These are phyloP conservation scores for Amylostereum areolatum DNA, from an alignment of 1,284 basidiomycete species.

Conservation along the genomic window DNA sequence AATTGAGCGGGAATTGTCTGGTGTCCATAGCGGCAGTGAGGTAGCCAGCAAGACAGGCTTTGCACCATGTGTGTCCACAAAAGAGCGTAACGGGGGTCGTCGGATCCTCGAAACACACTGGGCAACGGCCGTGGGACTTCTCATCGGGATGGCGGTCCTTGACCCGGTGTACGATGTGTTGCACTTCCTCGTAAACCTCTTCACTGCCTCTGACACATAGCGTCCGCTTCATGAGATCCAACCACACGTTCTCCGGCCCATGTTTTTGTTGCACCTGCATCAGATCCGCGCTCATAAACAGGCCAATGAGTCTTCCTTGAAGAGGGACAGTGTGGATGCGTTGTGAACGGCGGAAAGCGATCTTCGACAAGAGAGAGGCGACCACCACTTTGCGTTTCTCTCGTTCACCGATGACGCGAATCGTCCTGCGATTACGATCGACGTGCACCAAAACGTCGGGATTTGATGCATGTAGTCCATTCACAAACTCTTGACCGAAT, in stretches of 20 bases:
- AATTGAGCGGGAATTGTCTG: conserved; percentile 60
- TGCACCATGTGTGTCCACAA: conserved; percentile 66
- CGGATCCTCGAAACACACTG: conserved; percentile 53
- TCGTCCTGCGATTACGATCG: conserved; percentile 31
- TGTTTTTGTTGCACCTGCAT: conserved; percentile 29
- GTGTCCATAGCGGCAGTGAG: conserved; percentile 49
- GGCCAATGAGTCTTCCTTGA: conserved; percentile 34
- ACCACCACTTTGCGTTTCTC: conserved; percentile 32
- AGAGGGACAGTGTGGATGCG: conserved; percentile 38
- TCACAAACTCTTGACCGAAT: conserved; percentile 38
- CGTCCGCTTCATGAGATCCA: conserved; percentile 22
- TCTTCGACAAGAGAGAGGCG: conserved; percentile 37
- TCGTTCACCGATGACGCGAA: conserved; percentile 49
- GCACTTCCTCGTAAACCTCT: conserved; percentile 29
- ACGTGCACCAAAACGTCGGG: conserved; percentile 36
- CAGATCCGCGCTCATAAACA: conserved; percentile 39
- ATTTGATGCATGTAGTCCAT: conserved; percentile 30
- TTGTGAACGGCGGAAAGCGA: conserved; percentile 34
- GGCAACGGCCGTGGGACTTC: conserved; percentile 34
- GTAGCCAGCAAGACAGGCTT: conserved; percentile 50
- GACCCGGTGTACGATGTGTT: conserved; percentile 30
- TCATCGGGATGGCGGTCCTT: conserved; percentile 22
- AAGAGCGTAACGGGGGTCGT: conserved; percentile 42
- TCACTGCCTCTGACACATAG: conserved; percentile 33
- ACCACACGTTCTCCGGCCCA: conserved; percentile 33